phyloP scores from a whole-genome alignment of 1,284 basidiomycete genomes.

The Leccinum solheimii region DNA sequence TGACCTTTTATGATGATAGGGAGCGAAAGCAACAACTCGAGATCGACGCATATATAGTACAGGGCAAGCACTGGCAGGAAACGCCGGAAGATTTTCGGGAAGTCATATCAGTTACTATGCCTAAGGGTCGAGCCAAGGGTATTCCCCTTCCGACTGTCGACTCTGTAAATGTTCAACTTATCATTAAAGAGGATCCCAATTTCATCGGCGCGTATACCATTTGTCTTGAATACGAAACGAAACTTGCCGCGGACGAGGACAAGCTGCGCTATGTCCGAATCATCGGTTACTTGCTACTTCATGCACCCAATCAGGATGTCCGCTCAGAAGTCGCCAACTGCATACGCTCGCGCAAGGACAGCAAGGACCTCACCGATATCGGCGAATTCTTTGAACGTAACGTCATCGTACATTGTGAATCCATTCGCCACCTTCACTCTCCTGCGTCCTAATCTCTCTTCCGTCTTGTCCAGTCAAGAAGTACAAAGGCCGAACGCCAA shows the following conservation, averaged over 20 bases:
- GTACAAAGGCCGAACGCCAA: neutral
- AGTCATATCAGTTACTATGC: too few species aligned
- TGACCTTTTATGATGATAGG: too few species aligned
- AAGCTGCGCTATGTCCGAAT: neutral
- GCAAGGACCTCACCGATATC: neutral
- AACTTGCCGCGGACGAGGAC: neutral
- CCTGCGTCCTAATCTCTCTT: neutral
- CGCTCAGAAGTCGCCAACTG: conserved; percentile 8
- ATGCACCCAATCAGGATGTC: neutral
- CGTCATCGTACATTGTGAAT: neutral
- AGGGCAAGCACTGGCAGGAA: too few species aligned
- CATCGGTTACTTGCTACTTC: neutral
- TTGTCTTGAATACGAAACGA: neutral
- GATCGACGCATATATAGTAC: too few species aligned
- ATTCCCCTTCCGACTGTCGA: neutral
- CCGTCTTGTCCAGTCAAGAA: neutral
- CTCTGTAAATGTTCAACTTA: neutral
- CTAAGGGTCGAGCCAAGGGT: too few species aligned
- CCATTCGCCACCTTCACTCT: too few species aligned
- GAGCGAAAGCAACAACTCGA: too few species aligned
- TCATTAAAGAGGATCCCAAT: too few species aligned
- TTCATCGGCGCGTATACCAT: neutral
- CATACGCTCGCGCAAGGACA: neutral
- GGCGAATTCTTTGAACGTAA: conserved; percentile 6
- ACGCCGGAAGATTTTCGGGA: too few species aligned